Base-by-base conservation (phyloP, 129 eudicot genomes). In the Flaveria sonorensis region DNA sequence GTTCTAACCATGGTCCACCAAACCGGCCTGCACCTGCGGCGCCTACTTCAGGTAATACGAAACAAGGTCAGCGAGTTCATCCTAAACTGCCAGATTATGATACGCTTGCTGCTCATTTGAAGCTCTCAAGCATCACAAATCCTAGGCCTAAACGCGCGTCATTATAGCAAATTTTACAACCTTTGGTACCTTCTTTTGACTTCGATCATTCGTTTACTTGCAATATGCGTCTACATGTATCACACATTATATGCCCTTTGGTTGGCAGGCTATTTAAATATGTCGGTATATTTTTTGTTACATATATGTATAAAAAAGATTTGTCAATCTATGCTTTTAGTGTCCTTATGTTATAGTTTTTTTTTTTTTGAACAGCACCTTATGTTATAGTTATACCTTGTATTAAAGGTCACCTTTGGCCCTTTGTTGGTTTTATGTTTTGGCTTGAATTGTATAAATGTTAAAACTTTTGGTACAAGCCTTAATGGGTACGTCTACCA, bases 11-110 rank as follows among this genome's bases (percentile, higher is more conserved):
- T 36, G 82, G 80, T 42, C 92, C 92, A 72, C 97, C 96, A 10
- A 75, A 76, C 57, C 85, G 92, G 47, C 82, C 88, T 67, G 91
- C 97, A 30, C 97, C 91, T 20, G 76, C 68, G 11, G 87, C 81
- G 32, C 90, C 92, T 50, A 20, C 69, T 16, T 36, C 57, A 2
- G 68, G 78, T 43, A 61, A 55, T 45, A 67, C 20, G 72, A 51
- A 59, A 70, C 83, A 87, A n/a, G 82, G 76, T 63, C 86, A 85
- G 43, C 88, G 94, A 19, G 92, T 88, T 71, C 99, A 95, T 84
- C 99, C 99, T 47, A 95, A 95, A 57, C 77, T 95, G 80, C 99
- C 99, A 42, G 99, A 95, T 76, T 95, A 89, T 42, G 97, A 95
- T 68, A 78, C 82, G 30, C 83, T n/a, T 59, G 87, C 97, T 67